Evolutionary conservation across 331 rosid genomes (phyloP), one percentile per base, ranked within the genome.

Genomic region (Spiraea crenata): DNA sequence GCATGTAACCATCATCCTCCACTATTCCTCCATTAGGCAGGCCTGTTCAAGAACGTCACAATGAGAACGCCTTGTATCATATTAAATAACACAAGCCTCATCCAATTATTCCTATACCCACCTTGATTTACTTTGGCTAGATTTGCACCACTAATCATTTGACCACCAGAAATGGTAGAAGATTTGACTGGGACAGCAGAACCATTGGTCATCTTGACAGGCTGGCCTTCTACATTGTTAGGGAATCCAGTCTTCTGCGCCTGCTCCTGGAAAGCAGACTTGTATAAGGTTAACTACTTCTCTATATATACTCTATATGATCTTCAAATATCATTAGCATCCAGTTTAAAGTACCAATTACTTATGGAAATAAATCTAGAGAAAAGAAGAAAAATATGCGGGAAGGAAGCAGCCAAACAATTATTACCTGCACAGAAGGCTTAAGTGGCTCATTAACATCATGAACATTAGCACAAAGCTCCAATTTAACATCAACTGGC

Each of bases 1-100:
- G 70, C 64, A 79, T 81, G 61, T 74, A 84, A 72, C 84, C 84
- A 84, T 84, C 88, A 73, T 86, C 89, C 74, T 85, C 92, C 44
- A 80, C 52, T 80, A 70, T 73, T 72, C 70, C 86, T 71, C 82
- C 95, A 76, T 85, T 84, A 47, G 85, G 67, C 63, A 77, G 60
- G 71, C 76, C 96, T 87, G 87, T 78, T 14, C 49, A 65, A 73
- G 68, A 80, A 81, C 38, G 17, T 56, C 55, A 76, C 31, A 58
- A 65, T 77, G 70, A 63, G 40, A 68, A 81, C 58, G 71, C 50
- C 76, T 75, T 51, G 74, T 44, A 55, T 74, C 11, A 67, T 42
- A 25, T 38, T 41, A 72, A 74, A 50, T 3, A 35, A 62, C 63
- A 62, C 59, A 34, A 70, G 19, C 47, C 58, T 64, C 67, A 76